These are phyloP conservation scores for Scleroderma bovista DNA, from an alignment of 768 basidiomycete species.

Conservation along the genomic window DNA sequence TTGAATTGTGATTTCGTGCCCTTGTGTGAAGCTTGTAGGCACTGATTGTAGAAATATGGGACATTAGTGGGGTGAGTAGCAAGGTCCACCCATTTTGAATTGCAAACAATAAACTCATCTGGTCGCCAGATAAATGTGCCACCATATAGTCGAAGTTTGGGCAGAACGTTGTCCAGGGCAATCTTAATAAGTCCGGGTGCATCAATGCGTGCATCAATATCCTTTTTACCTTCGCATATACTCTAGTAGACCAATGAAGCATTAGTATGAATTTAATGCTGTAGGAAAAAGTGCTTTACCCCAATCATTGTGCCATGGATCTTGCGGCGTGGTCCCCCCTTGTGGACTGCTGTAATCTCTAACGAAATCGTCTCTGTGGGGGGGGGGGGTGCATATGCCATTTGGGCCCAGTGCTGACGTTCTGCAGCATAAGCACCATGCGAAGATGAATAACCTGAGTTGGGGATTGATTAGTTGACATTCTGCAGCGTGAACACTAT, in stretches of 20 bases:
- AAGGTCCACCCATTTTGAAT: slow-evolving; percentile 6
- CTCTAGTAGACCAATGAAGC: background rate
- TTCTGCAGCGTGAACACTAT: too few species aligned
- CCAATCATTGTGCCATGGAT: slow-evolving; percentile 1
- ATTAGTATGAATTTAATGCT: background rate
- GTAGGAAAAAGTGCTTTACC: background rate
- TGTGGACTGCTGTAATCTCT: background rate
- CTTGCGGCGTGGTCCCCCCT: background rate
- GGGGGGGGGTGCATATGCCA: background rate
- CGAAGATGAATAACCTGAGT: too few species aligned
- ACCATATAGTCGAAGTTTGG: background rate
- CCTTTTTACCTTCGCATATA: slow-evolving; percentile 7
- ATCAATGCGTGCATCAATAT: slow-evolving; percentile 1
- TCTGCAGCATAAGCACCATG: background rate
- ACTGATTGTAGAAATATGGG: slow-evolving; percentile 7
- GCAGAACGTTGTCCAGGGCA: background rate
- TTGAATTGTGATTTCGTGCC: background rate
- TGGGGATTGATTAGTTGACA: too few species aligned
- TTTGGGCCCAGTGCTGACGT: background rate
- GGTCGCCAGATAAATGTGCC: slow-evolving; percentile 1
- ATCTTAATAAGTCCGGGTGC: background rate
- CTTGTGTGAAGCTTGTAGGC: background rate
- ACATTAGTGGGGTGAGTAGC: background rate
- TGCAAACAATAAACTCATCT: slow-evolving; percentile 4
- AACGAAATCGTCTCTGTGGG: slow-evolving; percentile 1